Percentiles rank a stretch among this genome's conserved stretches.
Conservation (phyloP, 805 yeast genomes). For the Blastobotrys attinorum region DNA sequence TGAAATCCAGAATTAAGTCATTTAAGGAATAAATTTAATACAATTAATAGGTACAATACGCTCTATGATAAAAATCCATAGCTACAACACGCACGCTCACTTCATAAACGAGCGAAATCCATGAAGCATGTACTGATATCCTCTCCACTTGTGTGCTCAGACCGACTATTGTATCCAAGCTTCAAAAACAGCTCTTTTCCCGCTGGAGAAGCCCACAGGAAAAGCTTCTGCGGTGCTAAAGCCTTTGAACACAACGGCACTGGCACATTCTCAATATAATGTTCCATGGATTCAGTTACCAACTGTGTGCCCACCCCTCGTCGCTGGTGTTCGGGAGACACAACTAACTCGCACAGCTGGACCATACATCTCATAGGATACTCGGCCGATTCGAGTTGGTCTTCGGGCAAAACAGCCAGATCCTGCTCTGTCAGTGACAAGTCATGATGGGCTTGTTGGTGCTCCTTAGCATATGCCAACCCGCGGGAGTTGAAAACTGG, state of each 20-base stretch:
- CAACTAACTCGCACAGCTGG: background rate
- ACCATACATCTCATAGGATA: background rate
- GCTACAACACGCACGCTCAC: no score
- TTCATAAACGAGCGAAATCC: background rate
- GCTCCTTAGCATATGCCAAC: background rate
- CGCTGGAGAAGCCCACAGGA: background rate
- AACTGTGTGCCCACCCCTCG: background rate
- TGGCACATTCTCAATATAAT: background rate
- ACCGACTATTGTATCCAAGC: background rate
- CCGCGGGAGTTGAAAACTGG: background rate
- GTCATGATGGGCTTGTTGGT: background rate
- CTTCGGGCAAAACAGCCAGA: background rate
- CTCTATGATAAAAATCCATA: no score
- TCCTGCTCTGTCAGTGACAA: background rate
- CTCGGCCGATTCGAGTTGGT: background rate
- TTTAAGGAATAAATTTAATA: no score
- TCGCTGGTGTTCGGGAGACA: background rate
- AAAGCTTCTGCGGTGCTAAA: background rate
- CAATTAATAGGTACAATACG: no score
- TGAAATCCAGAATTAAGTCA: no score
- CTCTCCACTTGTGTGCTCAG: background rate
- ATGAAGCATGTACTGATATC: background rate
- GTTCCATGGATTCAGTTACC: background rate
- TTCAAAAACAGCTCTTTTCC: background rate
- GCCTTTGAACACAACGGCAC: background rate